phyloP scores from a whole-genome alignment of 202 grass and related monocot genomes.

The Schoenoplectus triqueter region DNA sequence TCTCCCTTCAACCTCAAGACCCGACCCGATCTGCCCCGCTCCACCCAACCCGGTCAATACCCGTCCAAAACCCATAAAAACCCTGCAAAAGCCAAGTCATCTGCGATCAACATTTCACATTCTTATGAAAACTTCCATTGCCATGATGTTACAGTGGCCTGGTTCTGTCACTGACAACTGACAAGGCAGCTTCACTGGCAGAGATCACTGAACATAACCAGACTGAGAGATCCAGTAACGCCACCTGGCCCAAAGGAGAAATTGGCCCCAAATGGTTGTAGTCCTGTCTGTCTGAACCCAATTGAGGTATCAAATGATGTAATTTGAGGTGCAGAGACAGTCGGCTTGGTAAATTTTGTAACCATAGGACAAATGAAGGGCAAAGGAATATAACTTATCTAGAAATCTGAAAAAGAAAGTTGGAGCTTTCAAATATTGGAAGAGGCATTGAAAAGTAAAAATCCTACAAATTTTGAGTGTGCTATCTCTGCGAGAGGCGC shows the following conservation, averaged over 20 bases:
- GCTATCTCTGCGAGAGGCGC: too few species aligned
- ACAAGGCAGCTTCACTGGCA: conserved; percentile 38
- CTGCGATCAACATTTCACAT: conserved; percentile 63
- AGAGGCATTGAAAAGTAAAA: neutral
- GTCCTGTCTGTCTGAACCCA: conserved; percentile 49
- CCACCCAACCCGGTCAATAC: too few species aligned
- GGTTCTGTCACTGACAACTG: conserved; percentile 41
- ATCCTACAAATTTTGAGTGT: neutral
- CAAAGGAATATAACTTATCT: neutral
- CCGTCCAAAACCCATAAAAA: too few species aligned
- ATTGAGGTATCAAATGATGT: conserved; percentile 57
- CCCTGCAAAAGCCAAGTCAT: conserved; percentile 46
- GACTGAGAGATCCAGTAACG: conserved; percentile 38
- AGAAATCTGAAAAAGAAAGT: neutral
- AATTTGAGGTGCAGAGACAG: conserved; percentile 52
- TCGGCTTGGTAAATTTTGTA: conserved; percentile 55
- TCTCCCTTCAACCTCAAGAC: too few species aligned
- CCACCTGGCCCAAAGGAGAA: conserved; percentile 59
- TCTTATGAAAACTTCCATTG: conserved; percentile 97
- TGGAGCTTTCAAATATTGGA: neutral
- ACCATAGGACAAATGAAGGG: neutral
- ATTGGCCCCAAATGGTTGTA: conserved; percentile 48
- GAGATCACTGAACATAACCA: conserved; percentile 38
- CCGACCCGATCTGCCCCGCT: too few species aligned
- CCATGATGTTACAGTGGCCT: conserved; percentile 84